Conservation (phyloP, 1,284 basidiomycete species). For the Coriolopsis trogii region DNA sequence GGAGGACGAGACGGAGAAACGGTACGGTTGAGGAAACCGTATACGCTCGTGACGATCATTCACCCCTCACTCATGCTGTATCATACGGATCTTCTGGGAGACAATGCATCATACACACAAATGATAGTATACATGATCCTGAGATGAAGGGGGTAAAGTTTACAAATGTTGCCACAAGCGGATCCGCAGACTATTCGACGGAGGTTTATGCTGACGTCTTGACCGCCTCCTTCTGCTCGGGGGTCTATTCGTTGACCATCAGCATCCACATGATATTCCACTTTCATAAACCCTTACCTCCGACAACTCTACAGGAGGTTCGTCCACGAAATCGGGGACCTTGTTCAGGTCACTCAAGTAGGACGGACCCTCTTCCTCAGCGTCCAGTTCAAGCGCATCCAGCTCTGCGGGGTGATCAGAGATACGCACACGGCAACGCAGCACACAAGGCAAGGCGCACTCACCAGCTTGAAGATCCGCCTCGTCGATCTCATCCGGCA, state of each 20-base stretch:
- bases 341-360: constrained; percentile 87
- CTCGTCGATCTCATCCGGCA: constrained; percentile 98
- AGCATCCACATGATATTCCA: background rate
- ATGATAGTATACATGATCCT: constrained; percentile 13
- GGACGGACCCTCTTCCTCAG: constrained; percentile 85
- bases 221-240: constrained; percentile 35
- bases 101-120: too few relatives aligned
- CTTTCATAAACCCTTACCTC: constrained; percentile 47
- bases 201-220: constrained; percentile 36
- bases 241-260: constrained; percentile 4
- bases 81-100: too few relatives aligned
- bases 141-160: constrained; percentile 10
- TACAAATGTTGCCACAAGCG: background rate
- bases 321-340: constrained; percentile 89
- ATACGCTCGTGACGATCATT: too few relatives aligned
- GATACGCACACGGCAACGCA: background rate
- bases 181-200: too few relatives aligned
- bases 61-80: too few relatives aligned
- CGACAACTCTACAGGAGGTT: constrained; percentile 69
- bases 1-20: constrained; percentile 40
- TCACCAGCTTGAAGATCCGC: constrained; percentile 94
- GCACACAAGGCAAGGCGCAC: constrained; percentile 27
- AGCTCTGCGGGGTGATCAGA: constrained; percentile 63
- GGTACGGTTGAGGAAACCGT: constrained; percentile 31
- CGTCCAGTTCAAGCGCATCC: constrained; percentile 86